Conservation (phyloP, 2,329 filamentous ascomycete species). For the Pseudogymnoascus sp. region DNA sequence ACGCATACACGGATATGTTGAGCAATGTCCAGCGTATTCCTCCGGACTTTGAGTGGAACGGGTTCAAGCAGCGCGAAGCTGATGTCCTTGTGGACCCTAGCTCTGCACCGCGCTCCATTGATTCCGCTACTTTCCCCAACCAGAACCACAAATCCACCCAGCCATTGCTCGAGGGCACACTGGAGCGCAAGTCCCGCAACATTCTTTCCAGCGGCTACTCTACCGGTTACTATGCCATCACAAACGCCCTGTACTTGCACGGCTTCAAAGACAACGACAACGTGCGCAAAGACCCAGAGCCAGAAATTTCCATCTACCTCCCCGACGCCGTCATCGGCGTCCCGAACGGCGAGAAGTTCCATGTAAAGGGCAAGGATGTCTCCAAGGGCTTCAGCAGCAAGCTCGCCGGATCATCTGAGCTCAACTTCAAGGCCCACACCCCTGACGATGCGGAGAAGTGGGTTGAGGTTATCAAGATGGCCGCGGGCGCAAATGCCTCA, state of each 20-base stretch:
- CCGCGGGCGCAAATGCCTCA: slow-evolving; percentile 14
- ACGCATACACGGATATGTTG: slow-evolving; percentile 77
- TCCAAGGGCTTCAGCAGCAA: slow-evolving; percentile 73
- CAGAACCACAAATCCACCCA: slow-evolving; percentile 73
- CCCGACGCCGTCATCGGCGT: slow-evolving; percentile 76
- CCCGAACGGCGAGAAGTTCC: slow-evolving; percentile 74
- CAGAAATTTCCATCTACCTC: slow-evolving; percentile 83
- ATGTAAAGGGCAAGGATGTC: slow-evolving; percentile 88
- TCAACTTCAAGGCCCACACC: slow-evolving; percentile 81
- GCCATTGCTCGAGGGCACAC: slow-evolving; percentile 74
- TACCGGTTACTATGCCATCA: slow-evolving; percentile 82
- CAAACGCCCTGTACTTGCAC: slow-evolving; percentile 79
- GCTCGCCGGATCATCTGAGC: slow-evolving; percentile 69
- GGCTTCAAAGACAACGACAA: slow-evolving; percentile 92
- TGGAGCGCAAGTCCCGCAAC: slow-evolving; percentile 86
- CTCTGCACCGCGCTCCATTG: slow-evolving; percentile 62
- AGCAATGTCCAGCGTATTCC: slow-evolving; percentile 67
- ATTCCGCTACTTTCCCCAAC: slow-evolving; percentile 76
- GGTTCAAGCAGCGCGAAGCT: slow-evolving; percentile 65
- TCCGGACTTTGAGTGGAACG: slow-evolving; percentile 82
- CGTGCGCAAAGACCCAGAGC: slow-evolving; percentile 59
- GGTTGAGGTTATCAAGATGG: slow-evolving; percentile 57
- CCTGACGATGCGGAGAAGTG: slow-evolving; percentile 73
- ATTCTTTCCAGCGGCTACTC: slow-evolving; percentile 69
- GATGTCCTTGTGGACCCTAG: slow-evolving; percentile 70